Percentiles rank a stretch among this genome's conserved stretches.
phyloP scores from a whole-genome alignment of 2,329 filamentous ascomycete species.

The Trichoderma atroviride region DNA sequence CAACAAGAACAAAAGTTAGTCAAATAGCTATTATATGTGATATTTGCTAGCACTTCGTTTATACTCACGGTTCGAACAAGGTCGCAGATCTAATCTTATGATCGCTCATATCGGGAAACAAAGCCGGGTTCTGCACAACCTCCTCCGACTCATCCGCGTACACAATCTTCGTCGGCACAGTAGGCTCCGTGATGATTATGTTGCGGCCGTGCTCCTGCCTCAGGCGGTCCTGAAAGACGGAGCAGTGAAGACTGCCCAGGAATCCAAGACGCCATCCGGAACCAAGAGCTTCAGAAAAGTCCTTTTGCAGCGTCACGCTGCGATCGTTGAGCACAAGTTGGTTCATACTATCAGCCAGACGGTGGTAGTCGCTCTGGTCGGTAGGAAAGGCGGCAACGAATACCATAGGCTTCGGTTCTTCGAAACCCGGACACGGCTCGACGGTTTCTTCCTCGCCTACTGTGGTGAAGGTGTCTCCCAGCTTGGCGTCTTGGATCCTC shows the following conservation, averaged over 20 bases:
- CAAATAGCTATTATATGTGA: neutral
- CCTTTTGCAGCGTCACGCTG: slow-evolving; percentile 90
- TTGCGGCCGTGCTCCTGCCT: slow-evolving; percentile 91
- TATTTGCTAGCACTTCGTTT: neutral
- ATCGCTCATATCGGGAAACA: slow-evolving; percentile 75
- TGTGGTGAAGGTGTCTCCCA: slow-evolving; percentile 92
- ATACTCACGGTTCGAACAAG: slow-evolving; percentile 54
- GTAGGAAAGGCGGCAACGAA: slow-evolving; percentile 97
- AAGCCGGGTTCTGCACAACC: slow-evolving; percentile 81
- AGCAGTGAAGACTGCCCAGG: slow-evolving; percentile 94
- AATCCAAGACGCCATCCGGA: slow-evolving; percentile 95
- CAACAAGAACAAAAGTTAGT: neutral
- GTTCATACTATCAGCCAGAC: slow-evolving; percentile 89
- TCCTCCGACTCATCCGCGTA: slow-evolving; percentile 77
- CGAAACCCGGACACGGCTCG: slow-evolving; percentile 84
- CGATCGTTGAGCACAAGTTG: slow-evolving; percentile 94
- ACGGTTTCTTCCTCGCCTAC: slow-evolving; percentile 76
- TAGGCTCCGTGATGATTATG: slow-evolving; percentile 96
- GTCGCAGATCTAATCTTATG: slow-evolving; percentile 48
- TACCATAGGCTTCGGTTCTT: slow-evolving; percentile 98
- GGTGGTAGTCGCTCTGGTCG: slow-evolving; percentile 82
- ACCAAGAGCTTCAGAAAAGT: slow-evolving; percentile 89
- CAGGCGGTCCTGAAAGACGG: slow-evolving; percentile 96
- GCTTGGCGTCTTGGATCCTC: slow-evolving; percentile 89
- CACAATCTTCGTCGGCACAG: slow-evolving; percentile 85